Evolutionary conservation across 2,329 filamentous ascomycete species (phyloP).

Genomic region (Paraconiothyrium sp.): DNA sequence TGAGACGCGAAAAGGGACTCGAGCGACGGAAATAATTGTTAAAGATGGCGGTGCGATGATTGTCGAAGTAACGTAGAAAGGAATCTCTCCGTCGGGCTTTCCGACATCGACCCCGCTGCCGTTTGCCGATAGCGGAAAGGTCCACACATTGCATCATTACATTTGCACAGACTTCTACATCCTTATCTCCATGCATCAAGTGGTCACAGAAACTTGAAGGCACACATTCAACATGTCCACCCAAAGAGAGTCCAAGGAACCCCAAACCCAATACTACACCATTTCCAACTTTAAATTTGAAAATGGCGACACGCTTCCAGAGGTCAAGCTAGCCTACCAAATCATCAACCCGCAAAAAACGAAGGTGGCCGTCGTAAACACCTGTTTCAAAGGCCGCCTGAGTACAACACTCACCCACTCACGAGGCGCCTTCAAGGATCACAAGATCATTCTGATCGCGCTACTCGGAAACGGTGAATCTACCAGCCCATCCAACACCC

Average conservation of each 20-base stretch:
- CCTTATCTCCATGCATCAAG: neutral
- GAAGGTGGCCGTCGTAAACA: constrained; percentile 57
- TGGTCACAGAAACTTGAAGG: neutral
- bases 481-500: constrained; percentile 61
- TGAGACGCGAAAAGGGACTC: too few relatives aligned
- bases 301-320: constrained; percentile 1
- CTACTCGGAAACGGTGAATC: constrained; percentile 65
- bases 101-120: constrained; percentile 9
- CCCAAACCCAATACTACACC: constrained; percentile 9
- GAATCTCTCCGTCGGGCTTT: neutral
- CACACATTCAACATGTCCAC: neutral
- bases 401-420: constrained; percentile 61
- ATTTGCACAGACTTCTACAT: neutral
- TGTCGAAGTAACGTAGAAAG: neutral
- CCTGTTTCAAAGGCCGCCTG: constrained; percentile 65
- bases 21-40: too few relatives aligned
- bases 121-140: neutral
- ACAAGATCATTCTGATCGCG: constrained; percentile 62
- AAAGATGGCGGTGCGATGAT: too few relatives aligned
- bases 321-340: constrained; percentile 27
- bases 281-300: constrained; percentile 6
- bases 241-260: neutral
- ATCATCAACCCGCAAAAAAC: constrained; percentile 34
- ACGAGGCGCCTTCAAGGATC: constrained; percentile 53
- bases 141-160: constrained; percentile 4